These are phyloP conservation scores for Beauveria pseudobassiana DNA, from an alignment of 2,329 filamentous ascomycete species.

Conservation along the genomic window DNA sequence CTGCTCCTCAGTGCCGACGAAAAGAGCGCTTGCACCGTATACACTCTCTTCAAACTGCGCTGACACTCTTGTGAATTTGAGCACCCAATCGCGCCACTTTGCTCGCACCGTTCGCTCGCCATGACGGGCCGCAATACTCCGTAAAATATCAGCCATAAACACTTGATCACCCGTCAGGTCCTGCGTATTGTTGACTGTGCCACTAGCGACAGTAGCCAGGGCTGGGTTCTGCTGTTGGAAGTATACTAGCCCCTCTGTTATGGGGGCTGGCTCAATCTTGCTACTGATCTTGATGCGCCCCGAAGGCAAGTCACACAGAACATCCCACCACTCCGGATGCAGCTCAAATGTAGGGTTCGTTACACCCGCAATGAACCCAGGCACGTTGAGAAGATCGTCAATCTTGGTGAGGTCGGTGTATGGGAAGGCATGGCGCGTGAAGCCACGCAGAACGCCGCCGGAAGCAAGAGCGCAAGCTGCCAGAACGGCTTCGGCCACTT, in stretches of 20 bases:
- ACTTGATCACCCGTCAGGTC: slow-evolving; percentile 80
- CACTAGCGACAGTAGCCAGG: slow-evolving; percentile 42
- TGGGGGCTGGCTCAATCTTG: slow-evolving; percentile 70
- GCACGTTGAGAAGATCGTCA: slow-evolving; percentile 89
- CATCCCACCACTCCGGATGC: slow-evolving; percentile 96
- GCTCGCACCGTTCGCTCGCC: slow-evolving; percentile 85
- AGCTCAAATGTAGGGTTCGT: slow-evolving; percentile 95
- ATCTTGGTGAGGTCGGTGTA: slow-evolving; percentile 98
- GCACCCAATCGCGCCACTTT: slow-evolving; percentile 93
- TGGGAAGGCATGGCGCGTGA: slow-evolving; percentile 92
- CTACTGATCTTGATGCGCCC: slow-evolving; percentile 92
- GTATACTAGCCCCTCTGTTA: slow-evolving; percentile 78
- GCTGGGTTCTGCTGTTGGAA: slow-evolving; percentile 74
- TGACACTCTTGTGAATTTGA: slow-evolving; percentile 85
- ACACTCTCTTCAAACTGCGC: slow-evolving; percentile 94
- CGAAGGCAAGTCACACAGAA: slow-evolving; percentile 86
- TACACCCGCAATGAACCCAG: slow-evolving; percentile 94
- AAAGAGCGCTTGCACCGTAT: slow-evolving; percentile 84
- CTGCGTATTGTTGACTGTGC: slow-evolving; percentile 32
- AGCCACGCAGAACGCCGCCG: slow-evolving; percentile 84
- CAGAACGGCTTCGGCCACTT: slow-evolving; percentile 95
- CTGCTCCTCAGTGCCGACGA: slow-evolving; percentile 71
- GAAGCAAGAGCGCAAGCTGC: slow-evolving; percentile 93
- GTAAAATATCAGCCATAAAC: slow-evolving; percentile 81
- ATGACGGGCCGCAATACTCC: slow-evolving; percentile 76